These are phyloP conservation scores for Xerocomus amazonicus DNA, from an alignment of 1,284 basidiomycete species.

Conservation along the genomic window DNA sequence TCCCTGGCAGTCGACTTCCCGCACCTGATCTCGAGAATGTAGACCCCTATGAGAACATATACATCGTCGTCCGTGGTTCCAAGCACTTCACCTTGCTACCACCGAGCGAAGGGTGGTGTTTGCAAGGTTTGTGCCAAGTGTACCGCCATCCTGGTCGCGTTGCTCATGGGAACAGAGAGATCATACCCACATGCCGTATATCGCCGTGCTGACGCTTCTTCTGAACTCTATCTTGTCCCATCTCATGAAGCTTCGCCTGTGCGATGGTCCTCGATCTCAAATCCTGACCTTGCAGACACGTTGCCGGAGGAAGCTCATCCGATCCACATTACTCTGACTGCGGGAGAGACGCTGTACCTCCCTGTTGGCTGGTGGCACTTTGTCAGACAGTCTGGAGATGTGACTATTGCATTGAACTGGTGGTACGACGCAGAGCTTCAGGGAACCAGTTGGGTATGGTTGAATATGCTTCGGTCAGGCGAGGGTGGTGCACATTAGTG, in stretches of 20 bases:
- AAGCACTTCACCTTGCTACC: conserved; percentile 86
- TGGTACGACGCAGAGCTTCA: conserved; percentile 80
- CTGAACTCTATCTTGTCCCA: conserved; percentile 44
- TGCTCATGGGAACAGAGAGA: conserved; percentile 45
- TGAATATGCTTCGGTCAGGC: conserved; percentile 57
- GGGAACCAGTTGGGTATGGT: conserved; percentile 65
- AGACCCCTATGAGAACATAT: conserved; percentile 94
- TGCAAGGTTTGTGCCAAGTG: conserved; percentile 55
- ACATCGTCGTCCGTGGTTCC: conserved; percentile 76
- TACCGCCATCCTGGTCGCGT: not conserved
- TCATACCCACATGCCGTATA: conserved; percentile 70
- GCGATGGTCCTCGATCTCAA: conserved; percentile 70
- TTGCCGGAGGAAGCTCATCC: conserved; percentile 56
- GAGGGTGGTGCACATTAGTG: conserved; percentile 25
- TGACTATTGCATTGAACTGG: conserved; percentile 82
- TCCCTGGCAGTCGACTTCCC: not conserved
- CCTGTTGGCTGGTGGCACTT: conserved; percentile 92
- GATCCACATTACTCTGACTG: conserved; percentile 58
- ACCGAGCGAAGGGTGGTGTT: conserved; percentile 81
- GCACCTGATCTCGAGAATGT: conserved; percentile 11
- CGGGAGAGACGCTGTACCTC: conserved; percentile 83
- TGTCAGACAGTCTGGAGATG: conserved; percentile 62
- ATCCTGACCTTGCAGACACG: conserved; percentile 47
- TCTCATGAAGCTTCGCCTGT: conserved; percentile 43
- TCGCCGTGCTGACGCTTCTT: conserved; percentile 37